Evolutionary conservation across 1,284 basidiomycete genomes (phyloP).

Genomic region (Papiliotrema laurentii): DNA sequence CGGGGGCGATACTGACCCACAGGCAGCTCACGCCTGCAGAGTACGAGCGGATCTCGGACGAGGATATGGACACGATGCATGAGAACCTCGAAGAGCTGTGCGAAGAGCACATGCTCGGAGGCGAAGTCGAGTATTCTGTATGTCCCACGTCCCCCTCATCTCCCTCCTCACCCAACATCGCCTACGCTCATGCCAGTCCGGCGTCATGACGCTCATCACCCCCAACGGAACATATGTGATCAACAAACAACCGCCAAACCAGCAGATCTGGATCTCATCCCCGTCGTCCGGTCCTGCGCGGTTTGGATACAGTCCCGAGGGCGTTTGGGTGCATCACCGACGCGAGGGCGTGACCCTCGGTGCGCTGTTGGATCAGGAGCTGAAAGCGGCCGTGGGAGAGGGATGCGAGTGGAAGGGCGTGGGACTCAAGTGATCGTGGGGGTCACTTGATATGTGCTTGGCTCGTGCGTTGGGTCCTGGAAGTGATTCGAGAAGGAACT

Average conservation of each 20-base stretch:
- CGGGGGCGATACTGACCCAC: background rate
- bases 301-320: constrained; percentile 55
- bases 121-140: constrained; percentile 91
- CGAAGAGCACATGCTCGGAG: constrained; percentile 54
- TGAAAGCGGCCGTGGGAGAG: constrained; percentile 32
- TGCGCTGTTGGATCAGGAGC: constrained; percentile 57
- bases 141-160: constrained; percentile 41
- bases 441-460: too few species aligned
- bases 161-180: background rate
- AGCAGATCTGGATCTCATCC: constrained; percentile 97
- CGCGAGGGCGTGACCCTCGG: constrained; percentile 59
- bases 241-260: constrained; percentile 99
- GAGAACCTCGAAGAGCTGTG: constrained; percentile 73
- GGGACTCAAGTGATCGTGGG: constrained; percentile 29
- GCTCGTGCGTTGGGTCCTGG: too few species aligned
- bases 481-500: too few species aligned
- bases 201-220: constrained; percentile 82
- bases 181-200: constrained; percentile 56
- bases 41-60: constrained; percentile 75
- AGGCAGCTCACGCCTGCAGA: constrained; percentile 23
- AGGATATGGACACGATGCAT: constrained; percentile 74
- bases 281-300: constrained; percentile 85
- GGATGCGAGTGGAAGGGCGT: constrained; percentile 34
- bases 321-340: constrained; percentile 69
- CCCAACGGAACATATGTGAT: constrained; percentile 95